Base-by-base conservation (phyloP, 208 protist genomes). In the Crithidia acanthocephali region DNA sequence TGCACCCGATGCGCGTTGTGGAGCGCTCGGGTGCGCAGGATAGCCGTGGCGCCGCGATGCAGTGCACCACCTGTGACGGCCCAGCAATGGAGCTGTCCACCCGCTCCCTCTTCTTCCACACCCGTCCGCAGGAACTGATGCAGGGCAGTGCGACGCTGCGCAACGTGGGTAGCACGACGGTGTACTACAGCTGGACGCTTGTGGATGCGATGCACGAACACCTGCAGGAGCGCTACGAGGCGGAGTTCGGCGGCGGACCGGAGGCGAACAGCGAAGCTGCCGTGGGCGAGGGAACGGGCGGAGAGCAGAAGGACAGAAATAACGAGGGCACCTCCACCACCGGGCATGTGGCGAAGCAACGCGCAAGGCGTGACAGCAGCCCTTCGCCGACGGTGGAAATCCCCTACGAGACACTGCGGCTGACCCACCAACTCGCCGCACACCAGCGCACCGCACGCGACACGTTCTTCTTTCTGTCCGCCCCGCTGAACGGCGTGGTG, bases 161-260 rank as follows among this genome's bases (percentile, higher is more conserved):
- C 25, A 96, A 96, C 80, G 81, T 56, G 8, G 80, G 87, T 28
- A 79, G 79, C n/a, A 82, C 85, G 28, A 92, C 91, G 15, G 79
- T 93, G 48, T 96, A 93, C 75, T 96, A 89, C 74, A 96, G 78
- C 73, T 94, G 82, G 91, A 72, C 69, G 30, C 66, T 71, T 27
- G 76, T 88, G 28, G 80, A 91, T 44, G 28, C 52, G 18, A 37
- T 85, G 27, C 50, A 64, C 28, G 84, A 88, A 62, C 57, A 61
- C 18, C 35, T 83, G 20, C 40, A 53, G 10, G 45, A 60, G 45
- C 27, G 57, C 0, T 16, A 30, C 33, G 62, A 68, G 48, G 62
- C 62, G 25, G 50, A 68, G 37, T 28, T 58, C 3, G n/a, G n/a
- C n/a, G n/a, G n/a, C n/a, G n/a, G n/a, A n/a, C n/a, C n/a, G n/a